A percentile compares a stretch with the other conserved stretches of the same genome.
Evolutionary conservation across 2,329 filamentous ascomycete species (phyloP).

Genomic region (Orbilia oligospora): DNA sequence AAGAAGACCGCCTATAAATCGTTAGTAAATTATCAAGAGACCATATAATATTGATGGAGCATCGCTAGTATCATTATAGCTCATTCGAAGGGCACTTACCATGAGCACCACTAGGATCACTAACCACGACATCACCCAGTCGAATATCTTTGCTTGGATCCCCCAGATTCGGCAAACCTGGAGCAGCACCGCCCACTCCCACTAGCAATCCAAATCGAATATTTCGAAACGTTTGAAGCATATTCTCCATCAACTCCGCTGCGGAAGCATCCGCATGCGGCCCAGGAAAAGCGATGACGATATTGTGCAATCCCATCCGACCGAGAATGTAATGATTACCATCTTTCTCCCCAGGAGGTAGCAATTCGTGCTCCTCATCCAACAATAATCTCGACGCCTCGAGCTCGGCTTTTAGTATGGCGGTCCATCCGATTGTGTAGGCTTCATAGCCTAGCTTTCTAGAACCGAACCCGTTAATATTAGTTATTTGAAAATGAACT

Average conservation of each 20-base stretch:
- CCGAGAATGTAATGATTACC: conserved; percentile 9
- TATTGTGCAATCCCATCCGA: conserved; percentile 19
- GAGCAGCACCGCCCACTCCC: conserved; percentile 15
- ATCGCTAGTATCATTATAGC: background rate
- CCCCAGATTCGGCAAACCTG: background rate
- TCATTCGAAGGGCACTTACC: background rate
- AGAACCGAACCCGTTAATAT: background rate
- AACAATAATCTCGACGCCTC: conserved; percentile 4
- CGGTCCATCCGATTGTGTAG: conserved; percentile 7
- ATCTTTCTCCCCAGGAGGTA: background rate
- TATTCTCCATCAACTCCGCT: background rate
- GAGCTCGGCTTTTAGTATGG: background rate
- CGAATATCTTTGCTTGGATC: conserved; percentile 19
- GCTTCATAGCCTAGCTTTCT: conserved; percentile 9
- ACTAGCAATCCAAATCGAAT: conserved; percentile 20
- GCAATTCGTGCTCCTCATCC: conserved; percentile 8
- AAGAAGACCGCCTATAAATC: conserved; percentile 6
- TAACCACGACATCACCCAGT: conserved; percentile 22
- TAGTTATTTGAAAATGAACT: background rate
- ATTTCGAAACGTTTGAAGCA: conserved; percentile 2
- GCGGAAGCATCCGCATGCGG: background rate
- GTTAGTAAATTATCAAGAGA: background rate
- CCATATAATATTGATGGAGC: background rate
- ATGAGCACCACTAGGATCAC: background rate
- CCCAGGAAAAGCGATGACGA: conserved; percentile 10